A percentile compares a stretch with the other conserved stretches of the same genome.
These are phyloP conservation scores for Syncephalis fuscata DNA, from an alignment of 371 early-diverging fungal species.

Conservation along the genomic window DNA sequence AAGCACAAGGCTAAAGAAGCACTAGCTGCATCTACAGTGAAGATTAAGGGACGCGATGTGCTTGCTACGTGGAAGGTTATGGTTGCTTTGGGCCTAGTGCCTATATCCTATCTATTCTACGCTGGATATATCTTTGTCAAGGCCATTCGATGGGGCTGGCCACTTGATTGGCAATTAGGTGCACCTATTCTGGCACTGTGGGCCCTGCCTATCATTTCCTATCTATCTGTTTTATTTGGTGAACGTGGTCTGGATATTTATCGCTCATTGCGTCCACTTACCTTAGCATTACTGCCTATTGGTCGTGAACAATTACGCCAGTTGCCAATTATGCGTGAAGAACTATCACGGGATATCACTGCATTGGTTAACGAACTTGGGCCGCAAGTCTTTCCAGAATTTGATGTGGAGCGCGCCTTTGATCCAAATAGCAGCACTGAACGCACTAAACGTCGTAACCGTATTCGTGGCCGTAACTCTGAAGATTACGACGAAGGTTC, in stretches of 20 bases:
- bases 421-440: background rate
- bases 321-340: slow-evolving; percentile 41
- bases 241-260: slow-evolving; percentile 82
- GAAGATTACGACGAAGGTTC: no score
- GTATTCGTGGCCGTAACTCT: slow-evolving; percentile 1
- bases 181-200: slow-evolving; percentile 35
- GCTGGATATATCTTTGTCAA: slow-evolving; percentile 29
- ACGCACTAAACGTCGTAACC: background rate
- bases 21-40: slow-evolving; percentile 73
- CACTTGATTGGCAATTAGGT: slow-evolving; percentile 13
- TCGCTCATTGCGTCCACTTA: slow-evolving; percentile 70
- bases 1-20: slow-evolving; percentile 77
- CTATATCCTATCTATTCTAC: slow-evolving; percentile 58
- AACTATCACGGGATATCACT: slow-evolving; percentile 61
- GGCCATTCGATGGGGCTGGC: slow-evolving; percentile 17
- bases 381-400: slow-evolving; percentile 68
- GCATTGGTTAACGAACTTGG: slow-evolving; percentile 71
- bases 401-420: slow-evolving; percentile 26
- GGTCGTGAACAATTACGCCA: slow-evolving; percentile 35
- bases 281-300: slow-evolving; percentile 43
- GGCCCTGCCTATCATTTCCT: slow-evolving; percentile 52
- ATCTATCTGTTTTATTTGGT: slow-evolving; percentile 66
- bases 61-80: slow-evolving; percentile 92
- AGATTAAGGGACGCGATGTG: slow-evolving; percentile 86
- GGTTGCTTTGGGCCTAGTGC: slow-evolving; percentile 63